phyloP scores from a whole-genome alignment of 441 rosid species.

The Eutrema salsugineum region DNA sequence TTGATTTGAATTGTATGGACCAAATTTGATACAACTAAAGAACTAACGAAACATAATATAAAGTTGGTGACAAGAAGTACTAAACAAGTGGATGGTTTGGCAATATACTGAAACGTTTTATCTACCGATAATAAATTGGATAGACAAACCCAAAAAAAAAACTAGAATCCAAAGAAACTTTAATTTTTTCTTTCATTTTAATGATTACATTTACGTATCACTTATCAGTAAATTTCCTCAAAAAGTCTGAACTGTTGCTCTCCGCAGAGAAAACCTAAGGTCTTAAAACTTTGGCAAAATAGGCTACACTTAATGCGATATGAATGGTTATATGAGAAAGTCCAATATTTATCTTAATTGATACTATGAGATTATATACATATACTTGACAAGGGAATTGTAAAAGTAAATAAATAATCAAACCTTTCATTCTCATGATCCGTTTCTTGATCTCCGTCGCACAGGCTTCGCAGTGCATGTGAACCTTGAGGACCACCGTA shows the following conservation, averaged over 20 bases:
- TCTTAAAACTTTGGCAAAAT: background rate
- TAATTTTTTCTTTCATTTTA: background rate
- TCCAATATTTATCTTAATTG: background rate
- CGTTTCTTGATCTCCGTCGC: constrained; percentile 81
- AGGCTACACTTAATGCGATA: background rate
- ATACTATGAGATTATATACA: background rate
- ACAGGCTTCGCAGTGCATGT: constrained; percentile 98
- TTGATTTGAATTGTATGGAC: constrained; percentile 18
- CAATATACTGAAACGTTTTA: constrained; percentile 21
- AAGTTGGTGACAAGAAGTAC: constrained; percentile 22
- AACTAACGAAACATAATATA: background rate
- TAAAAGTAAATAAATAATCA: background rate
- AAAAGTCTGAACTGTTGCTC: background rate
- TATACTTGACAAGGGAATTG: background rate
- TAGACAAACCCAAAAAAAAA: background rate
- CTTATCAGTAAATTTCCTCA: background rate
- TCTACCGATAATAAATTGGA: constrained; percentile 14
- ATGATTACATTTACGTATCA: background rate
- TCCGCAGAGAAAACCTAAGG: background rate
- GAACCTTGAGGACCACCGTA: constrained; percentile 64
- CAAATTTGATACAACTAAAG: background rate
- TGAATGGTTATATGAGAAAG: background rate
- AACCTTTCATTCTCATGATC: constrained; percentile 84
- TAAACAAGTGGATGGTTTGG: constrained; percentile 7
- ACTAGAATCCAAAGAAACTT: background rate